phyloP scores from a whole-genome alignment of 805 yeast species.

The Starmerella ratchasimensis region DNA sequence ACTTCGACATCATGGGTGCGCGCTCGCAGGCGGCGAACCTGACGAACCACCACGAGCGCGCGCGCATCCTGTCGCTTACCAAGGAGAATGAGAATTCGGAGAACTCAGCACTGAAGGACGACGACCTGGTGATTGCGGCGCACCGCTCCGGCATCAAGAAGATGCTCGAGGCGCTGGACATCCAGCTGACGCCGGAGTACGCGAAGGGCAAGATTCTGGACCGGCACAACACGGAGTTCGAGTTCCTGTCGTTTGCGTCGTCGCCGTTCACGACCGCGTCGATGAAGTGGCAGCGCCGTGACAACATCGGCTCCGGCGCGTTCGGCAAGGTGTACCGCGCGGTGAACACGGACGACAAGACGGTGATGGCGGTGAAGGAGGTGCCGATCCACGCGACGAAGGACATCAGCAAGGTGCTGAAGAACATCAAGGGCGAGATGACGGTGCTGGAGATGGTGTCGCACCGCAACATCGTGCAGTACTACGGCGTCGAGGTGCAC shows the following conservation, averaged over 20 bases:
- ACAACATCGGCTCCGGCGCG: slow-evolving; percentile 86
- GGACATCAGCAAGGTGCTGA: slow-evolving; percentile 68
- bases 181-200: slow-evolving; percentile 35
- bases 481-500: slow-evolving; percentile 94
- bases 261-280: slow-evolving; percentile 61
- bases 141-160: slow-evolving; percentile 56
- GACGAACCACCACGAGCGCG: slow-evolving; percentile 27
- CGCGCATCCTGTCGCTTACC: slow-evolving; percentile 16
- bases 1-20: slow-evolving; percentile 97
- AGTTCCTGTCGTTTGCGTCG: slow-evolving; percentile 71
- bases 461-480: slow-evolving; percentile 93
- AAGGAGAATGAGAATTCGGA: slow-evolving; percentile 20
- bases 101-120: slow-evolving; percentile 37
- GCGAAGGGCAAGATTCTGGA: slow-evolving; percentile 81
- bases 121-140: slow-evolving; percentile 39
- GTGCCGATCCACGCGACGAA: slow-evolving; percentile 81
- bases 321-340: slow-evolving; percentile 93
- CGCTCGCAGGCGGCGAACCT: slow-evolving; percentile 53
- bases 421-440: slow-evolving; percentile 91
- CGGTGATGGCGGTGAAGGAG: slow-evolving; percentile 93
- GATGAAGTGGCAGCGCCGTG: slow-evolving; percentile 94
- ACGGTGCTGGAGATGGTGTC: slow-evolving; percentile 85
- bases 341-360: slow-evolving; percentile 85
- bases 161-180: slow-evolving; percentile 52
- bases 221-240: slow-evolving; percentile 74